Conservation (phyloP, 805 yeast species). For the Suhomyces vadensis region DNA sequence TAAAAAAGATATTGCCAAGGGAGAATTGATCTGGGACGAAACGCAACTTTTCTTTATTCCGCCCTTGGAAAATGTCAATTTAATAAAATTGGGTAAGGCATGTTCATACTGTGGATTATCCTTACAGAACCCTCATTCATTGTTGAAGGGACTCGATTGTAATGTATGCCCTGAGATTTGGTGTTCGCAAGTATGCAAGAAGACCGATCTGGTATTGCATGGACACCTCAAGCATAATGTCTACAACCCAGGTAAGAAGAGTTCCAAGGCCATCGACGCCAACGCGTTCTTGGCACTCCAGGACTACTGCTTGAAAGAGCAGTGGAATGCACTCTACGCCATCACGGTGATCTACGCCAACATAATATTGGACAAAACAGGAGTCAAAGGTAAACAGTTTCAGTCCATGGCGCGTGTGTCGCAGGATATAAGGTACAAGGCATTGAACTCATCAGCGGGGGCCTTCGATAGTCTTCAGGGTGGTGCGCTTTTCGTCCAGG, state of each 20-base stretch:
- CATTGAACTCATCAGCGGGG: constrained; percentile 57
- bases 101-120: constrained; percentile 73
- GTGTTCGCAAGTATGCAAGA: constrained; percentile 68
- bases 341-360: constrained; percentile 57
- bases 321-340: constrained; percentile 70
- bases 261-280: constrained; percentile 41
- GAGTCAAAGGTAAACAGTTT: constrained; percentile 46
- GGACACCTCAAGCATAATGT: constrained; percentile 56
- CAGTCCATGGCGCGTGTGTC: constrained; percentile 67
- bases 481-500: constrained; percentile 55
- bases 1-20: constrained; percentile 45
- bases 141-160: constrained; percentile 61
- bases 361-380: constrained; percentile 43
- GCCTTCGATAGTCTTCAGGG: constrained; percentile 53
- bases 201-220: constrained; percentile 48
- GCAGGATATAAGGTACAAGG: constrained; percentile 62
- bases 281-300: constrained; percentile 57
- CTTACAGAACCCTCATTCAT: constrained; percentile 29
- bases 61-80: constrained; percentile 61
- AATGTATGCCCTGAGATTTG: constrained; percentile 63
- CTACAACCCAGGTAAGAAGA: constrained; percentile 30
- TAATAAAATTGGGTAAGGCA: constrained; percentile 62
- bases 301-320: constrained; percentile 60
- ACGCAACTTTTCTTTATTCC: constrained; percentile 60
- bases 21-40: constrained; percentile 63